A percentile compares a stretch with the other conserved stretches of the same genome.
Conservation (phyloP, 129 eudicot species). For the Heracleum sosnowskyi region DNA sequence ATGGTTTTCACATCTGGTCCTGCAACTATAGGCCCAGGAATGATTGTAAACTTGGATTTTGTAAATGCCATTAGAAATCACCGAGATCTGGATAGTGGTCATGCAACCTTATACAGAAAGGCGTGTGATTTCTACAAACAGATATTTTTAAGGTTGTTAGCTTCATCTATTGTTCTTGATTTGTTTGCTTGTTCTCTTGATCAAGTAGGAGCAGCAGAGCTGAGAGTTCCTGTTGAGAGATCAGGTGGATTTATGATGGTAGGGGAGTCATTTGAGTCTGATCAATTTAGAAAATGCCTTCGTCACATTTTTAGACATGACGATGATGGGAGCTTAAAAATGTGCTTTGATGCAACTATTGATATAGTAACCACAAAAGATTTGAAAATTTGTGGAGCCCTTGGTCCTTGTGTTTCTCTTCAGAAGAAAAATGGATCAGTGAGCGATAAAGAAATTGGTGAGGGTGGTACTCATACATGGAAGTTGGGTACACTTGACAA, state of each 20-base stretch:
- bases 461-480: conserved; percentile 84
- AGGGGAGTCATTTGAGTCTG: conserved; percentile 76
- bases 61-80: conserved; percentile 67
- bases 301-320: conserved; percentile 58
- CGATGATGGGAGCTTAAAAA: conserved; percentile 58
- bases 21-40: conserved; percentile 87
- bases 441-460: conserved; percentile 62
- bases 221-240: conserved; percentile 62
- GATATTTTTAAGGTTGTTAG: conserved; percentile 44
- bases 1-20: conserved; percentile 98
- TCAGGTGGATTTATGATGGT: conserved; percentile 86
- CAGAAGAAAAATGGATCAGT: conserved; percentile 50
- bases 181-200: conserved; percentile 91
- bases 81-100: conserved; percentile 54
- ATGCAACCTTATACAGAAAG: conserved; percentile 39
- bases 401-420: conserved; percentile 81
- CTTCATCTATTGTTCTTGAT: conserved; percentile 75
- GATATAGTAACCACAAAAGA: conserved; percentile 82
- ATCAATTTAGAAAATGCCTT: conserved; percentile 74
- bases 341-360: conserved; percentile 78
- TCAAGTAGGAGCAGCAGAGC: conserved; percentile 92
- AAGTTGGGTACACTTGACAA: conserved; percentile 64
- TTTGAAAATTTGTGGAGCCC: conserved; percentile 79
- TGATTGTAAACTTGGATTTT: conserved; percentile 53
- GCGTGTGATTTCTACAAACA: conserved; percentile 61